Evolutionary conservation across 345 rosid genomes (phyloP), one percentile per base, ranked within the genome.

Genomic region (Excoecaria agallocha): DNA sequence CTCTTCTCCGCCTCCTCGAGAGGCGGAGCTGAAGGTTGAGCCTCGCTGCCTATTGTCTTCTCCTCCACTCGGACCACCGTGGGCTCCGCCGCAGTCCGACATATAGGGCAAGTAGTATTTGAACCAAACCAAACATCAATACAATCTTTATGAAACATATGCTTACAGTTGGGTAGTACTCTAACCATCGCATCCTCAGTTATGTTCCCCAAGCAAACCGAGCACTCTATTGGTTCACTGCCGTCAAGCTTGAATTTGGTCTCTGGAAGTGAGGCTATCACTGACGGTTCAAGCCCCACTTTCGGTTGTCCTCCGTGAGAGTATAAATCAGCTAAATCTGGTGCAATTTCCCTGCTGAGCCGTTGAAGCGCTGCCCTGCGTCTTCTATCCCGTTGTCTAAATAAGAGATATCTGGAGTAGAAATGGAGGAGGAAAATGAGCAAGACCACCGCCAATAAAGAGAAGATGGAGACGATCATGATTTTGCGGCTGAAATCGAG

Each of bases 51-150:
- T 13, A 4, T 5, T 83, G 6, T 82, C 78, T 79, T 82, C 88
- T 15, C 85, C 74, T 58, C 80, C 5, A 49, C 51, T 72, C 25
- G 77, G 24, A 65, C 68, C 38, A 60, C 62, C 25, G 5, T 37
- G 0, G 86, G 88, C 74, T 83, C 81, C 0, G 76, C 88, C 71
- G 16, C 79, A 1, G 84, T 19, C 6, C 91, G 89, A 74, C 91
- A 87, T 3, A 79, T 25, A 1, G 89, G 91, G 54, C 91, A 87
- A 4, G 85, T 87, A 11, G 82, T 63, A 8, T 84, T 81, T 20
- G 91, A 84, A 17, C 75, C 65, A 0, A 87, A 78, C 91, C 91
- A 87, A 74, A 19, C 73, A 43, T 85, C 87, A 50, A 87, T 77
- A 66, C 89, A 87, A 68, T 77, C 86, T 1, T 30, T 82, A 66